phyloP scores from a whole-genome alignment of 345 rosid genomes.

The Pistacia atlantica region DNA sequence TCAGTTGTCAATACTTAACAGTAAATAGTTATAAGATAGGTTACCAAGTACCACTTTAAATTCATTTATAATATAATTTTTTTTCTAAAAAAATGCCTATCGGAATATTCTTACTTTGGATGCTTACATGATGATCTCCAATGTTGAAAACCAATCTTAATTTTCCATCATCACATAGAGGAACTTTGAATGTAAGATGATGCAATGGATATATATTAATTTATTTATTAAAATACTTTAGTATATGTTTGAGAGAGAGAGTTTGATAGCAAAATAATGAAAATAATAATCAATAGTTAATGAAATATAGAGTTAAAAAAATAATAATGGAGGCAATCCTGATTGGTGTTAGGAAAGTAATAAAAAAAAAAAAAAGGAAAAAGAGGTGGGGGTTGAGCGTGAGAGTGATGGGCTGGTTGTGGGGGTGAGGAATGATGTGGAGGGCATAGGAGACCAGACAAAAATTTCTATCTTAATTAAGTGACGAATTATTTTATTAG shows the following conservation, averaged over 20 bases:
- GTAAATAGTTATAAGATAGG: too few relatives aligned
- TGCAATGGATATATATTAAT: too few relatives aligned
- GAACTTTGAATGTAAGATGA: background rate
- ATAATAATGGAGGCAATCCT: slow-evolving; percentile 29
- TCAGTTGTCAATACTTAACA: too few relatives aligned
- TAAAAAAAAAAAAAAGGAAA: background rate
- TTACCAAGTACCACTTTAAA: too few relatives aligned
- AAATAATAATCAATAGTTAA: background rate
- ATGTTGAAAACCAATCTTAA: background rate
- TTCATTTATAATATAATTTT: too few relatives aligned
- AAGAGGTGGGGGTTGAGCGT: slow-evolving; percentile 2
- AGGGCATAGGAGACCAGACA: slow-evolving; percentile 17
- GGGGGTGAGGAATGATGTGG: slow-evolving; percentile 18
- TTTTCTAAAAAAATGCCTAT: too few relatives aligned
- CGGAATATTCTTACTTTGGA: background rate
- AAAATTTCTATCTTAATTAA: background rate
- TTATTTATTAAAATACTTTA: background rate
- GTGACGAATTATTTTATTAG: background rate
- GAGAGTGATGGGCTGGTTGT: slow-evolving; percentile 21
- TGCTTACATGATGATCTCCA: background rate
- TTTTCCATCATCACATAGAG: background rate
- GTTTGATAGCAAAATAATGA: background rate
- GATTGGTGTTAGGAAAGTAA: slow-evolving; percentile 29
- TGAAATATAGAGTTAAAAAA: background rate
- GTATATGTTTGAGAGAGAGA: background rate